Conservation (phyloP, 1,284 basidiomycete species). For the Trichosporon sp. region DNA sequence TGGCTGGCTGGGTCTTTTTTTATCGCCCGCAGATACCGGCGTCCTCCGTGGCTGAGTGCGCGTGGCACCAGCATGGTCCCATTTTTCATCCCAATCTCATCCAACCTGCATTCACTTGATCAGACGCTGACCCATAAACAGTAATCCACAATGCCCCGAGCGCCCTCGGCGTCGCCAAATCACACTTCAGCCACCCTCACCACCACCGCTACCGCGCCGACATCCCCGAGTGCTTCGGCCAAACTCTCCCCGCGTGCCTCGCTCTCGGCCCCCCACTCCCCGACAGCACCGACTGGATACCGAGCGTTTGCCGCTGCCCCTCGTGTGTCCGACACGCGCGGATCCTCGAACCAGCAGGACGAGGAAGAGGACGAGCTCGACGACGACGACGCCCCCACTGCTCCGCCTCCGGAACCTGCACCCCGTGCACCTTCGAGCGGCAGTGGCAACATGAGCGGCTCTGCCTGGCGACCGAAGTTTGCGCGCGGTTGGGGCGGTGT, state of each 20-base stretch:
- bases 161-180: constrained; percentile 26
- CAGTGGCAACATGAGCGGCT: constrained; percentile 25
- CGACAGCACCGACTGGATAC: constrained; percentile 24
- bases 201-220: constrained; percentile 23
- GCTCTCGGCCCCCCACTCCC: constrained; percentile 28
- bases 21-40: constrained; percentile 19
- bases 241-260: constrained; percentile 28
- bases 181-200: constrained; percentile 21
- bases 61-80: constrained; percentile 13
- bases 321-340: constrained; percentile 32
- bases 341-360: constrained; percentile 24
- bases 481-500: constrained; percentile 31
- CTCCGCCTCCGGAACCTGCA: constrained; percentile 13
- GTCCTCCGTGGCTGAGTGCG: constrained; percentile 16
- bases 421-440: not conserved
- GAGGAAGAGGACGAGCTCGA: constrained; percentile 33
- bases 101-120: not conserved
- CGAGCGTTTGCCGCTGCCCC: constrained; percentile 26
- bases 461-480: constrained; percentile 35
- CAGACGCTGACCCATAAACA: constrained; percentile 1
- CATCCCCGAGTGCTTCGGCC: constrained; percentile 23
- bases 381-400: constrained; percentile 28
- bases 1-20: constrained; percentile 11
- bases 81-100: constrained; percentile 10
- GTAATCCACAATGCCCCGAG: constrained; percentile 28